A percentile compares a stretch with the other conserved stretches of the same genome.
These are phyloP conservation scores for Ostreobium quekettii DNA, from an alignment of 139 green algal genomes.

Conservation along the genomic window DNA sequence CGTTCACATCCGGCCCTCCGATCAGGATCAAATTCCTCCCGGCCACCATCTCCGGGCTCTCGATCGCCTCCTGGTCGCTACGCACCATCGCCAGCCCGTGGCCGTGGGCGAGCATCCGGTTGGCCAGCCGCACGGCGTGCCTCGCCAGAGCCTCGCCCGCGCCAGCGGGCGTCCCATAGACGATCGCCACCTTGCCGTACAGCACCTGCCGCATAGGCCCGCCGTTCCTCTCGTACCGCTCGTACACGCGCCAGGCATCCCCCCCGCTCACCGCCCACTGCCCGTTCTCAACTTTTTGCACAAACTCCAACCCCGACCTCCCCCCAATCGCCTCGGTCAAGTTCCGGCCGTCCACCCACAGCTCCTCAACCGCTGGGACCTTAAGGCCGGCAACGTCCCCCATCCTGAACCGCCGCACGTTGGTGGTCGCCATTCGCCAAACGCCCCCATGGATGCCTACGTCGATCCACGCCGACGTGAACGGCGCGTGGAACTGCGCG, in stretches of 20 bases:
- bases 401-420: not conserved
- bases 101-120: slow-evolving; percentile 9
- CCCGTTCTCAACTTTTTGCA: not conserved
- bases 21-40: not conserved
- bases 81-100: not conserved
- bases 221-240: slow-evolving; percentile 1
- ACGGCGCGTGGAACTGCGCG: not conserved
- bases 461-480: not conserved
- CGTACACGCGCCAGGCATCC: not conserved
- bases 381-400: not conserved
- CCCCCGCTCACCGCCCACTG: not conserved
- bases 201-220: slow-evolving; percentile 18
- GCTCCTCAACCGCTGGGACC: not conserved
- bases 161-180: not conserved
- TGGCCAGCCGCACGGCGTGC: not conserved
- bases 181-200: not conserved
- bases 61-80: not conserved
- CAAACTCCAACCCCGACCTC: too few species aligned
- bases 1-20: not conserved
- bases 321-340: not conserved
- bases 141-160: not conserved
- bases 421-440: not conserved
- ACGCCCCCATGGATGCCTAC: not conserved
- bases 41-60: not conserved
- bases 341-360: not conserved